phyloP scores from a whole-genome alignment of 2,329 filamentous ascomycete genomes.

The Trichoderma koningii region DNA sequence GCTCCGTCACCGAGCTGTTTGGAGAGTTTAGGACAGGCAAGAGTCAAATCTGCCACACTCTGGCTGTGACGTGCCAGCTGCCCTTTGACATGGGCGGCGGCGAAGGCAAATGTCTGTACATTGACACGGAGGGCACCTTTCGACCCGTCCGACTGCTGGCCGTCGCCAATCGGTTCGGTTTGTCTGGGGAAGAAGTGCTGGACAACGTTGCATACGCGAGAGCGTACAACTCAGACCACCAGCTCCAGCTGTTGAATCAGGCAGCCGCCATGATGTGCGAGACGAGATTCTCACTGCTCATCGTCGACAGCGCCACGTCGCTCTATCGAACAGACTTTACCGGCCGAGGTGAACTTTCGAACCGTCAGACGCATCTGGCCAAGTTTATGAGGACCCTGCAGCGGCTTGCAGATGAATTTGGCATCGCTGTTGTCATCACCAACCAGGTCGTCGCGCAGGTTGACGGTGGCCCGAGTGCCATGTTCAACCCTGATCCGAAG shows the following conservation, averaged over 20 bases:
- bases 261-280: constrained; percentile 99
- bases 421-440: constrained; percentile 96
- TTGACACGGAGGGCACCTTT: constrained; percentile 97
- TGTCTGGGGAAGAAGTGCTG: constrained; percentile 94
- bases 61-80: constrained; percentile 97
- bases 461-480: constrained; percentile 90
- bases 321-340: constrained; percentile 96
- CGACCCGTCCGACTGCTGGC: constrained; percentile 86
- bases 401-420: constrained; percentile 78
- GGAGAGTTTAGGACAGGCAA: constrained; percentile 98
- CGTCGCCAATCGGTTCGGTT: constrained; percentile 89
- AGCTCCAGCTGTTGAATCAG: constrained; percentile 91
- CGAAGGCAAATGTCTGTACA: constrained; percentile 97
- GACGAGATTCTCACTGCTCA: constrained; percentile 90
- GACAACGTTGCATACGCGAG: constrained; percentile 98
- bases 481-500: constrained; percentile 99
- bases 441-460: constrained; percentile 99
- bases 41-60: constrained; percentile 96
- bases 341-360: constrained; percentile 95
- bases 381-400: constrained; percentile 87
- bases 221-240: constrained; percentile 98
- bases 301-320: constrained; percentile 94
- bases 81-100: constrained; percentile 99
- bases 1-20: constrained; percentile 96
- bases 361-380: constrained; percentile 82